phyloP scores from a whole-genome alignment of 768 basidiomycete species.

The Termitomyces sp. region DNA sequence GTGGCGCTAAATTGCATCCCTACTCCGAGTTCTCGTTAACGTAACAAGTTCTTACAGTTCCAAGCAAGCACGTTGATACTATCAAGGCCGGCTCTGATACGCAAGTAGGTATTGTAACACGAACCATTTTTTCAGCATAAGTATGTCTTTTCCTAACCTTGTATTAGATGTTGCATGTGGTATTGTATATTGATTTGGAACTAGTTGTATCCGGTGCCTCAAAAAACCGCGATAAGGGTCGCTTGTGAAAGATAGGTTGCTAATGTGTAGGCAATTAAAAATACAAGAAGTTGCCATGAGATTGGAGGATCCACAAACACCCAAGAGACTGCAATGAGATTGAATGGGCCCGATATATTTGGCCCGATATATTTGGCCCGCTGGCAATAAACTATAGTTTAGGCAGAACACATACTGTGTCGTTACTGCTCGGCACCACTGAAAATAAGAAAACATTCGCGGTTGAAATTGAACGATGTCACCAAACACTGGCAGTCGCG shows the following conservation, averaged over 20 bases:
- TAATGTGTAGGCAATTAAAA: not conserved
- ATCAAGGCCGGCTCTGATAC: not conserved
- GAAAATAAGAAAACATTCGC: not conserved
- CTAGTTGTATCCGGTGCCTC: not conserved
- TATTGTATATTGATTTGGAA: not conserved
- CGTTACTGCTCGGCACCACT: too few species aligned
- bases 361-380: too few species aligned
- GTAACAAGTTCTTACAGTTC: not conserved
- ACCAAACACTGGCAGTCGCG: conserved; percentile 9
- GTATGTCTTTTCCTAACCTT: too few species aligned
- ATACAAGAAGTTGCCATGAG: not conserved
- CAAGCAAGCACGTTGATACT: not conserved
- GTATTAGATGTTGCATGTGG: too few species aligned
- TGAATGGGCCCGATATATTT: too few species aligned
- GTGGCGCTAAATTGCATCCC: not conserved
- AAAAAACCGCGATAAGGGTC: not conserved
- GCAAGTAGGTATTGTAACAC: too few species aligned
- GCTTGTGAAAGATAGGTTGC: not conserved
- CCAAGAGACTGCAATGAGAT: too few species aligned
- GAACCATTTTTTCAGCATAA: too few species aligned
- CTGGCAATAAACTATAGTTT: too few species aligned
- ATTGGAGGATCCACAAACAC: not conserved
- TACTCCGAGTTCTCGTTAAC: not conserved
- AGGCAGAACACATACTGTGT: too few species aligned
- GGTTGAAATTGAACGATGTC: not conserved